Evolutionary conservation across 148 eudicot species (phyloP), one percentile per base, ranked within the genome.

Genomic region (Fagopyrum homotropicum): DNA sequence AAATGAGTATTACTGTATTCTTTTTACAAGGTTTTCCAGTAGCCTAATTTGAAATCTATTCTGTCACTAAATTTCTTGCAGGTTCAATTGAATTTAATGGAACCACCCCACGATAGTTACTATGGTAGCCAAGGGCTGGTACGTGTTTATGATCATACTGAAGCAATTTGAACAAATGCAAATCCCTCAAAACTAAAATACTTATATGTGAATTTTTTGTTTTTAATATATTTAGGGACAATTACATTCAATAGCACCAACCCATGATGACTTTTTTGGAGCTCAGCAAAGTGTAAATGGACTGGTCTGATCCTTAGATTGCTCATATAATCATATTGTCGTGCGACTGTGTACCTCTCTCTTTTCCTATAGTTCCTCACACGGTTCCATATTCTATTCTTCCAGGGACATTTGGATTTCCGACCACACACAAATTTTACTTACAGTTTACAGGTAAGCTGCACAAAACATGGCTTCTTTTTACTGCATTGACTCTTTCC

Each of bases 21-120:
- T 71, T 0, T 4, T 45, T 16, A 45, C 50, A n/a, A 19, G 40
- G 59, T 50, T 48, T 66, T 43, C 35, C 1, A 35, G 12, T 64
- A 8, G 12, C 16, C 19, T 10, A 30, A 35, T 43, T 40, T 43
- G 71, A 43, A 35, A 14, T 14, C 47, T 66, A 66, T 14, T 45
- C 47, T 64, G 75, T 72, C 73, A 43, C 10, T 56, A 50, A 8
- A 6, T 26, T 29, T 69, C 54, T 79, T 82, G 79, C 85, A 82
- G 91, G 82, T 90, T 76, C 97, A 90, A 79, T 82, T 94, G 82
- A 94, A 94, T 84, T 82, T 94, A 79, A 91, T 94, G 98, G 98
- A 91, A 84, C 97, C 91, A 59, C 97, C 98, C 11, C 87, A 94
- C 78, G 98, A 94, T 79, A 87, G 85, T 77, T 94, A 89, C 80